Percentiles rank a stretch among this genome's conserved stretches.
Evolutionary conservation across 139 green algal species (phyloP).

Genomic region (Pleodorina starrii): DNA sequence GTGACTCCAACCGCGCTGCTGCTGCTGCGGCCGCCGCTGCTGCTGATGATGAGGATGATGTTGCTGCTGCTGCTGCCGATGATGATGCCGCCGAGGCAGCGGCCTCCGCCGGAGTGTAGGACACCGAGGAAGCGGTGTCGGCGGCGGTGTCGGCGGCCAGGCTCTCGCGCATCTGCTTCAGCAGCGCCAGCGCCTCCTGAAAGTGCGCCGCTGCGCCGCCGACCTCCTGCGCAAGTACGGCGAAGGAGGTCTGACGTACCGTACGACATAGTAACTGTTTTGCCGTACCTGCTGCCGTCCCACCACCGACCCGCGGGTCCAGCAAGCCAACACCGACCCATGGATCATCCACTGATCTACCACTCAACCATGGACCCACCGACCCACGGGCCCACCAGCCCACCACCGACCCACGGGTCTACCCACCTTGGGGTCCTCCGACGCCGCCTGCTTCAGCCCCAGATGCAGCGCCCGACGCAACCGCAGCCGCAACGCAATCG

Average conservation of each 20-base stretch:
- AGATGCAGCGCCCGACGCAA: background rate
- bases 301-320: background rate
- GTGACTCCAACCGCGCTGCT: background rate
- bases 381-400: background rate
- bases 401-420: background rate
- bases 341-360: background rate
- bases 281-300: too few relatives aligned
- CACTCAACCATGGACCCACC: too few relatives aligned
- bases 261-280: background rate
- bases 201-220: background rate
- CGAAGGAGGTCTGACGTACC: background rate
- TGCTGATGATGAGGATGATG: background rate
- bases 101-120: background rate
- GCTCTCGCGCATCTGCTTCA: background rate
- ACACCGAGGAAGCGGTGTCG: background rate
- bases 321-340: background rate
- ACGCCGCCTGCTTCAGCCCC: background rate
- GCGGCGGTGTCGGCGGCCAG: background rate
- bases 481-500: background rate
- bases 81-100: background rate
- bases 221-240: conserved; percentile 12
- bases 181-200: background rate
- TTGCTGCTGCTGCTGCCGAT: background rate
- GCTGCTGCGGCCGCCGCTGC: background rate
- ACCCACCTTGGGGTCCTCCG: background rate